These are phyloP conservation scores for Annulohypoxylon nitens DNA, from an alignment of 495 filamentous ascomycete species.

Conservation along the genomic window DNA sequence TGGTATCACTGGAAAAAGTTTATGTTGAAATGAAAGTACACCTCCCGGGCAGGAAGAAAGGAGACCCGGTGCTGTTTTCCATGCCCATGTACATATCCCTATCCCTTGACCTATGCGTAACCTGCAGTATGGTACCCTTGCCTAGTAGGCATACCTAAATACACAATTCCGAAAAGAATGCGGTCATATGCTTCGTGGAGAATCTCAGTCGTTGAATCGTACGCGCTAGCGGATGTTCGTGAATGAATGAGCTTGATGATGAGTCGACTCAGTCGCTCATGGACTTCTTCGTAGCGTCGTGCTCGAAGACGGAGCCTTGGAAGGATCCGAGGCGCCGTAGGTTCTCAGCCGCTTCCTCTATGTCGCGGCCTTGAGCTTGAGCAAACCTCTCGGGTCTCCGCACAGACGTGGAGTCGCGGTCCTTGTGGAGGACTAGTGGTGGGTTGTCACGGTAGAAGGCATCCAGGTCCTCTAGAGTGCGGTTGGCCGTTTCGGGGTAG, in stretches of 20 bases:
- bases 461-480: constrained; percentile 62
- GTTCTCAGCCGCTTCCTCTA: constrained; percentile 43
- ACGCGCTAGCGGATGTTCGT: not conserved
- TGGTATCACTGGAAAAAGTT: constrained; percentile 21
- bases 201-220: not conserved
- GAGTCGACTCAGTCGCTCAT: constrained; percentile 21
- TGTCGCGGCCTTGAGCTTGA: constrained; percentile 41
- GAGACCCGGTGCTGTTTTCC: not conserved
- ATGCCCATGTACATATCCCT: not conserved
- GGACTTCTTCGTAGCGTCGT: constrained; percentile 29
- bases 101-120: not conserved
- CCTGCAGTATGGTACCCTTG: no score
- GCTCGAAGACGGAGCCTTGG: constrained; percentile 27
- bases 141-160: not conserved
- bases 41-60: constrained; percentile 8
- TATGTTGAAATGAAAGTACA: constrained; percentile 8
- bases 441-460: constrained; percentile 61
- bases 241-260: not conserved
- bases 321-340: constrained; percentile 30
- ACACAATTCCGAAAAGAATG: not conserved
- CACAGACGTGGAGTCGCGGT: constrained; percentile 46
- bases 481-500: constrained; percentile 67
- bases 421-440: constrained; percentile 55
- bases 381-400: constrained; percentile 46
- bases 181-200: not conserved